Conservation (phyloP, 257 asterid species). For the Cruciata laevipes region DNA sequence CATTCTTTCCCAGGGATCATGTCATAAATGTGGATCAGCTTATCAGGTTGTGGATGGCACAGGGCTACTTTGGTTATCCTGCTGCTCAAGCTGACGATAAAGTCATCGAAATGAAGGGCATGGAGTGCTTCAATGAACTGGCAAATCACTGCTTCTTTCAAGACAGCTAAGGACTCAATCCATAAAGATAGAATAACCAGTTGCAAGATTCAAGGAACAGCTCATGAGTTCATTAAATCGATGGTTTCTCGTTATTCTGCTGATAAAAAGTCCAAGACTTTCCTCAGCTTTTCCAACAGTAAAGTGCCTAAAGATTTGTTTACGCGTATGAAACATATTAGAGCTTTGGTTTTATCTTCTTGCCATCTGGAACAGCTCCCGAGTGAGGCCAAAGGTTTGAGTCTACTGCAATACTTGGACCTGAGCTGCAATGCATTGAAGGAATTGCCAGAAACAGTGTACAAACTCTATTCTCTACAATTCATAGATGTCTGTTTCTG, state of each 20-base stretch:
- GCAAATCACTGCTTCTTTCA: slow-evolving; percentile 11
- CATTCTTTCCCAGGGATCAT: not conserved
- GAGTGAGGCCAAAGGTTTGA: slow-evolving; percentile 1
- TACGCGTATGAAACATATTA: not conserved
- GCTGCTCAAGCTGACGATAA: not conserved
- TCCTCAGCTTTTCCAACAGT: too few species aligned
- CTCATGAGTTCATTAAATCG: slow-evolving; percentile 4
- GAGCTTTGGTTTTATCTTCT: not conserved
- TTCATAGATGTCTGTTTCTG: slow-evolving; percentile 8
- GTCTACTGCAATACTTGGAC: slow-evolving; percentile 5
- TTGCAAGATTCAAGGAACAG: slow-evolving; percentile 20
- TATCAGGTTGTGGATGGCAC: not conserved
- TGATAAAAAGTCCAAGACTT: too few species aligned
- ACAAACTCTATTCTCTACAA: slow-evolving; percentile 7
- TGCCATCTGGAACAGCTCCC: not conserved
- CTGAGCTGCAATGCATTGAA: not conserved
- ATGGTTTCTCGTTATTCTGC: not conserved
- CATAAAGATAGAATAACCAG: not conserved
- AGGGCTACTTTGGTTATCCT: not conserved
- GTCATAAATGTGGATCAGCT: not conserved
- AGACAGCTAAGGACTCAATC: not conserved
- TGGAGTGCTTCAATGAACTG: slow-evolving; percentile 7
- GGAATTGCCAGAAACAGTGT: slow-evolving; percentile 8
- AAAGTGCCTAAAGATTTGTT: not conserved
- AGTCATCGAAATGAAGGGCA: not conserved